These are phyloP conservation scores for Effrenium voratum DNA, from an alignment of 73 alveolate species.

Conservation along the genomic window DNA sequence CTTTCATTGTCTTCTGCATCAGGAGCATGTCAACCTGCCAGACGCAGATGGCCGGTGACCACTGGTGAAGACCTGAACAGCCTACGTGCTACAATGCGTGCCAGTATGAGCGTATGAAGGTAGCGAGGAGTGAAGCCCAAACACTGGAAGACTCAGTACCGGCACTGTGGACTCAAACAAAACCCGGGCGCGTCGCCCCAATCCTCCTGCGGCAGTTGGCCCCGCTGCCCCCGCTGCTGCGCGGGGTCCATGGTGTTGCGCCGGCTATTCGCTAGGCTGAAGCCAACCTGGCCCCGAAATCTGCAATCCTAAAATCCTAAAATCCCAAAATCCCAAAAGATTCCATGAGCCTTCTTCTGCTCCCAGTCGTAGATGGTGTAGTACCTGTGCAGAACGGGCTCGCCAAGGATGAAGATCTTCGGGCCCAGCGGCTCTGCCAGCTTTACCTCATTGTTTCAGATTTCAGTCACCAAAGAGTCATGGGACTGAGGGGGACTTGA, in stretches of 20 bases:
- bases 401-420: conserved; percentile 69
- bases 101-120: background rate
- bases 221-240: conserved; percentile 58
- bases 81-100: background rate
- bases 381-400: conserved; percentile 73
- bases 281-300: conserved; percentile 50
- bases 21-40: conserved; percentile 87
- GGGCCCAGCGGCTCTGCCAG: conserved; percentile 85
- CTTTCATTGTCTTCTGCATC: conserved; percentile 68
- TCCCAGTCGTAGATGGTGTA: conserved; percentile 93
- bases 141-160: background rate
- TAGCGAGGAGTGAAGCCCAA: background rate
- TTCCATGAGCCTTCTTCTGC: conserved; percentile 27
- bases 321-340: background rate
- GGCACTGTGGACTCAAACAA: background rate
- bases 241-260: conserved; percentile 74
- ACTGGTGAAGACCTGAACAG: background rate
- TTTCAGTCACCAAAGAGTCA: too few species aligned
- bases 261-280: conserved; percentile 55
- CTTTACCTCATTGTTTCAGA: too few species aligned
- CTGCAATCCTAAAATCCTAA: background rate
- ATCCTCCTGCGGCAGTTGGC: conserved; percentile 78
- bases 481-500: too few species aligned
- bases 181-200: background rate
- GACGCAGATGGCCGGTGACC: too few species aligned